Base-by-base conservation (phyloP, 163 green algal genomes). In the Scenedesmus sp. region DNA sequence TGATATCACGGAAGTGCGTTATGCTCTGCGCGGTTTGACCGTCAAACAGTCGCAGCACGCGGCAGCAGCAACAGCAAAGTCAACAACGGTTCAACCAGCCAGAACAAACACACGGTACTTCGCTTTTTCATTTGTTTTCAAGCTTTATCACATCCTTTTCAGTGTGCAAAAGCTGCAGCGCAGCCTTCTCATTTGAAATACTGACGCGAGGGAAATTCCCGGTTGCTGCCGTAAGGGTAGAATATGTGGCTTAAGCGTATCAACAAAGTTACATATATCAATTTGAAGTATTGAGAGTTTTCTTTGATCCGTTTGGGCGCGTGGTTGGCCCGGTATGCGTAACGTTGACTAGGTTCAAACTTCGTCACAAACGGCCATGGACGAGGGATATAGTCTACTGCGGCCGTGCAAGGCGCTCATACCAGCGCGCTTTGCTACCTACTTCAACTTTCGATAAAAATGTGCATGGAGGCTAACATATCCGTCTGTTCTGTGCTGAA, bases 61-160 rank as follows among this genome's bases (percentile, higher is more conserved):
- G 70, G 70, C 66, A 79, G 70, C 70, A 79, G 70, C 70, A 79
- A 79, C 70, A 79, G 70, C 70, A 79, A 52, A 79, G 70, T 79
- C 5, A 79, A 79, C 70, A 79, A 79, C 23, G 7, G 23, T 15
- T 6, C 23, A 16, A 23, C 23, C 70, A 13, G 23, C 4, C 70
- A 4, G 23, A 52, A 0, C 2, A 3, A 52, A 52, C 70, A 13
- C 2, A 18, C 2, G 5, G 23, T 79, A 52, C 5, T 73, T n/a
- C 64, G 12, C 18, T 20, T 20, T 73, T 3, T 23, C 4, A 73
- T 73, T n/a, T 20, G 3, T 20, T 73, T 5, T 73, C 20, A 46
- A 46, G 34, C 64, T 15, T 73, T 5, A 23, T n/a, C n/a, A 73
- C 4, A 73, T 5, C 9, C 12, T 73, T 18, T 15, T 73, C 3